Base-by-base conservation (phyloP, 208 protist genomes). In the Leishmania mexicana region DNA sequence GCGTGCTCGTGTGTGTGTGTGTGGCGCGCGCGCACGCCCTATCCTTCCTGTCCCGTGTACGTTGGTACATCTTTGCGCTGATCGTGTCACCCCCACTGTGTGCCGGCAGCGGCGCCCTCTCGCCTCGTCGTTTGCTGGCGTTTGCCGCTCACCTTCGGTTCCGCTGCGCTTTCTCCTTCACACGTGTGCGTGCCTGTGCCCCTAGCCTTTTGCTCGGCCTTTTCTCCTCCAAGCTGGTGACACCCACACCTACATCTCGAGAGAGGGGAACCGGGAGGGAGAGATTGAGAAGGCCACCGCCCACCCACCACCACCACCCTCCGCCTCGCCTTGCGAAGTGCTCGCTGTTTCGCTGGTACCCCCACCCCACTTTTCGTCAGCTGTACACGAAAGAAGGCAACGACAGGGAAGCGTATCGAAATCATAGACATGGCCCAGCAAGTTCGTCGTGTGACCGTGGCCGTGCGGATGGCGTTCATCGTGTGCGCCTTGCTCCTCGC, bases 401-500 rank as follows among this genome's bases (percentile, higher is more conserved):
- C 3, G 67, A 21, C 3, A 47, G 15, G 45, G 38, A 5, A 47
- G 67, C 38, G 3, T 31, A 8, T 45, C 7, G 31, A 45, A 40
- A 71, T 40, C 35, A 19, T 71, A 15, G 17, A n/a, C 11, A 78
- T 74, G 73, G 28, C 24, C 17, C 54, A 45, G 11, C 21, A 1
- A 8, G 21, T 45, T 54, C 49, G 57, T 78, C 62, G 47, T n/a
- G 21, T 42, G 21, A 49, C 13, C 24, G 53, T 72, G 28, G 31
- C 60, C 5, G 73, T 45, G 21, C 45, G 53, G 45, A n/a, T 82
- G 79, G 58, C 51, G n/a, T 57, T 40, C 65, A 45, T 62, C 42
- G 73, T 42, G 31, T 71, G 45, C 72, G 53, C 31, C 73, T 4
- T 38, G 72, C 15, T 60, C 28, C 49, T 73, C 62, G 13, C 24